Percentiles rank a stretch among this genome's conserved stretches.
Evolutionary conservation across 1,284 basidiomycete species (phyloP).

Genomic region (Kwoniella shivajii): DNA sequence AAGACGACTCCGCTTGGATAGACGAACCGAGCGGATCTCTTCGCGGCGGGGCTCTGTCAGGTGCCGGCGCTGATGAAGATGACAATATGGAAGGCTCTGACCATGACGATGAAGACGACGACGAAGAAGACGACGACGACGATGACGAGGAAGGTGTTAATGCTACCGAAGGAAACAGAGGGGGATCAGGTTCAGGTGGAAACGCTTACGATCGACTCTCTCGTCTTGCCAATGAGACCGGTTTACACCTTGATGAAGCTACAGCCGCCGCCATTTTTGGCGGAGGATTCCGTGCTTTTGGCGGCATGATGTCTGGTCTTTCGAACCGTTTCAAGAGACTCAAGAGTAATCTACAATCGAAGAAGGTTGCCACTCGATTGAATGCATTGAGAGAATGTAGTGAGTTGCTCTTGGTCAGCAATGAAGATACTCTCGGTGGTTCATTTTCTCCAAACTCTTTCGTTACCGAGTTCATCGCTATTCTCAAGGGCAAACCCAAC

Average conservation of each 20-base stretch:
- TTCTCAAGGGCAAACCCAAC: constrained; percentile 74
- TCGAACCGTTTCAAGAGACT: constrained; percentile 84
- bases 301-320: constrained; percentile 85
- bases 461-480: constrained; percentile 87
- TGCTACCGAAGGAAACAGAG: background rate
- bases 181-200: constrained; percentile 14
- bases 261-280: constrained; percentile 70
- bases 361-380: constrained; percentile 77
- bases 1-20: constrained; percentile 54
- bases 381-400: constrained; percentile 91
- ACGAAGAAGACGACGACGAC: constrained; percentile 57
- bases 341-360: constrained; percentile 82
- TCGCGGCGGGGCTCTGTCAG: constrained; percentile 17
- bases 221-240: constrained; percentile 58
- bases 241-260: constrained; percentile 65
- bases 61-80: constrained; percentile 62
- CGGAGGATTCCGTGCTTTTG: constrained; percentile 60
- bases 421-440: constrained; percentile 93
- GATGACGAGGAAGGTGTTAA: constrained; percentile 15
- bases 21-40: constrained; percentile 33
- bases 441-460: constrained; percentile 86
- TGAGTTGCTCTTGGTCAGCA: constrained; percentile 92
- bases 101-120: constrained; percentile 57
- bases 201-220: constrained; percentile 44
- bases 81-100: constrained; percentile 72